Evolutionary conservation across 1,284 basidiomycete species (phyloP).

Genomic region (Somion occarium): DNA sequence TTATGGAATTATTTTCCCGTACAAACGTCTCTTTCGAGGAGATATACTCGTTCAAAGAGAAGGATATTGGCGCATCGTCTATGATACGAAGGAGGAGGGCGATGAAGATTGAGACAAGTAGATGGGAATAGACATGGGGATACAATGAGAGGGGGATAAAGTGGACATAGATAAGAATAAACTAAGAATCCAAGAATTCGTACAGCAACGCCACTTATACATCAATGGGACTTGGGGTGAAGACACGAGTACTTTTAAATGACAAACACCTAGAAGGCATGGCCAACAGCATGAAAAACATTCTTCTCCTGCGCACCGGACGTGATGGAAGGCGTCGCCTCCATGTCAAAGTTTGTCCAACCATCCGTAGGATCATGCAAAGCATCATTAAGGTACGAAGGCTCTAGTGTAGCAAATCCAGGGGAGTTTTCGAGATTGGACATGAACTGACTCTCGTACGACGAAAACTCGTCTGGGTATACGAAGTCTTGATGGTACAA

Average conservation of each 20-base stretch:
- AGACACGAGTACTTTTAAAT: no score
- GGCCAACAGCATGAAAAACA: not conserved
- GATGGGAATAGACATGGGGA: not conserved
- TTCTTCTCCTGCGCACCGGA: not conserved
- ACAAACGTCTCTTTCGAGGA: no score
- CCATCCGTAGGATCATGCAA: not conserved
- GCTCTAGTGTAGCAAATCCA: not conserved
- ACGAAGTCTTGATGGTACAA: not conserved
- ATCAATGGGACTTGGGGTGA: no score
- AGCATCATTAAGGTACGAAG: not conserved
- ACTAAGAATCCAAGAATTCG: not conserved
- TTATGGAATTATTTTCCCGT: no score
- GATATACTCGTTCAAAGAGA: no score
- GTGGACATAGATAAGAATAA: not conserved
- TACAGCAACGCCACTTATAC: no score
- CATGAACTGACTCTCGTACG: not conserved
- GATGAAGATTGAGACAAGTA: not conserved
- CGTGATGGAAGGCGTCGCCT: constrained; percentile 5
- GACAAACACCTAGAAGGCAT: no score
- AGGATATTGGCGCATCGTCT: no score
- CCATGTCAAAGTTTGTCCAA: constrained; percentile 3
- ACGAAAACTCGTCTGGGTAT: not conserved
- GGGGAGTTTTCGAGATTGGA: not conserved
- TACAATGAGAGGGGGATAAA: not conserved
- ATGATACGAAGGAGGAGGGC: no score